Base-by-base conservation (phyloP, 2,329 filamentous ascomycete species). In the Colletotrichum sp. region DNA sequence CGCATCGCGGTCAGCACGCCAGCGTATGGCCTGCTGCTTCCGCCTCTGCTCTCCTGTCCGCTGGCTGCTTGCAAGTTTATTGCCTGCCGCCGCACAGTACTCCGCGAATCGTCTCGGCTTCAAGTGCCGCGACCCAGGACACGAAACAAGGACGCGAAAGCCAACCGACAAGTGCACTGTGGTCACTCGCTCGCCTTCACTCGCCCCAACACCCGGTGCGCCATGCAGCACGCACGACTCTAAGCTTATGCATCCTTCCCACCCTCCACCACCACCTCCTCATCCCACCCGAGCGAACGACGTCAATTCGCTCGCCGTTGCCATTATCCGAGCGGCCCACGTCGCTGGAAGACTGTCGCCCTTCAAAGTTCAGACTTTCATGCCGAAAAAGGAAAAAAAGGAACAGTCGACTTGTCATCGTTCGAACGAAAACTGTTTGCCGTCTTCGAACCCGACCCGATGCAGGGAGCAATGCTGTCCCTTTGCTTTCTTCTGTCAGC, bases 101-200 rank as follows among this genome's bases (percentile, higher is more conserved):
- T 43, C 27, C 27, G 55, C 43, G 43, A 52, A 65, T 66, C 43
- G 66, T 43, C 70, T 68, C 56, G 43, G 70, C 43, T 18, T 18
- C 71, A 75, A 48, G 9, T 64, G 61, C 61, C 61, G 61, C 61
- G 61, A 62, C 71, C 62, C 64, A 64, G 32, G 64, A 74, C 70
- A 25, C 70, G 70, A 75, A 75, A 75, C 74, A 61, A 28, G 74
- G 58, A 73, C 64, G 65, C 70, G 64, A 65, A 73, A 64, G 70
- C 64, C 22, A 58, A 62, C 58, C 13, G 58, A n/a, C 16, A 15
- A 34, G 4, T 36, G 30, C 30, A 13, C 25, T 30, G 30, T 48
- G 22, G 66, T 69, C 32, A 60, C 55, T 34, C 66, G 27, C 15
- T 25, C 27, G 32, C 18, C 34, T 7, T 28, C 66, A 15, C 28